These are phyloP conservation scores for Stemphylium lycopersici DNA, from an alignment of 2,329 filamentous ascomycete genomes.

Conservation along the genomic window DNA sequence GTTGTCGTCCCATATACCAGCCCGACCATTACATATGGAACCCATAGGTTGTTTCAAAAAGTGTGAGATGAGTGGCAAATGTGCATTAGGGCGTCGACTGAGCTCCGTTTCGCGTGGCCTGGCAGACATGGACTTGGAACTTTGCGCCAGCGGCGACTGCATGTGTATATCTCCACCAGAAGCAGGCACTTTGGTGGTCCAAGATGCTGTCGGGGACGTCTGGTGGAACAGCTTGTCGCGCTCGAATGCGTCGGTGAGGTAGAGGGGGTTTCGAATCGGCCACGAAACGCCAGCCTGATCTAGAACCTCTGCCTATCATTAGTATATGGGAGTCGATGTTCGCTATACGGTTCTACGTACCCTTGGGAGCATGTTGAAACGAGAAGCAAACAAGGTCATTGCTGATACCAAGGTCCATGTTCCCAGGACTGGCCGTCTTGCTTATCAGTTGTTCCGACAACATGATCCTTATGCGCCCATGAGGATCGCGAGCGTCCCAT, in stretches of 20 bases:
- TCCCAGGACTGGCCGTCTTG: constrained; percentile 24
- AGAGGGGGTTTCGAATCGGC: constrained; percentile 62
- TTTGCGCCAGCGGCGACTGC: constrained; percentile 19
- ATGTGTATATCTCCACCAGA: constrained; percentile 4
- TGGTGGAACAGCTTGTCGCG: constrained; percentile 1
- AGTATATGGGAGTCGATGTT: neutral
- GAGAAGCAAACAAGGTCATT: constrained; percentile 79
- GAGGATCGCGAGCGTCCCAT: constrained; percentile 73
- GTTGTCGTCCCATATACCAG: constrained; percentile 23
- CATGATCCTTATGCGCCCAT: constrained; percentile 77
- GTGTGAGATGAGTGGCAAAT: constrained; percentile 22
- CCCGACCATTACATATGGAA: constrained; percentile 3
- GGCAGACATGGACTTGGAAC: constrained; percentile 10
- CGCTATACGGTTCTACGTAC: constrained; percentile 55
- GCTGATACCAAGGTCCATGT: constrained; percentile 63
- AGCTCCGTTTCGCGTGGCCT: constrained; percentile 24
- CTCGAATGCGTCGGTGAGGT: constrained; percentile 22
- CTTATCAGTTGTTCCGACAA: constrained; percentile 72
- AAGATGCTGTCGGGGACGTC: neutral
- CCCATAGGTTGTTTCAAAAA: constrained; percentile 18
- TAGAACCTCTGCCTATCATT: constrained; percentile 65
- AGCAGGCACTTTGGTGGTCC: constrained; percentile 5
- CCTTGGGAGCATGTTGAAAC: constrained; percentile 81
- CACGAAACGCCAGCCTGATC: constrained; percentile 78
- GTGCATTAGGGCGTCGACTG: constrained; percentile 22